Evolutionary conservation across 2,329 filamentous ascomycete genomes (phyloP).

Genomic region (Zalaria obscura): DNA sequence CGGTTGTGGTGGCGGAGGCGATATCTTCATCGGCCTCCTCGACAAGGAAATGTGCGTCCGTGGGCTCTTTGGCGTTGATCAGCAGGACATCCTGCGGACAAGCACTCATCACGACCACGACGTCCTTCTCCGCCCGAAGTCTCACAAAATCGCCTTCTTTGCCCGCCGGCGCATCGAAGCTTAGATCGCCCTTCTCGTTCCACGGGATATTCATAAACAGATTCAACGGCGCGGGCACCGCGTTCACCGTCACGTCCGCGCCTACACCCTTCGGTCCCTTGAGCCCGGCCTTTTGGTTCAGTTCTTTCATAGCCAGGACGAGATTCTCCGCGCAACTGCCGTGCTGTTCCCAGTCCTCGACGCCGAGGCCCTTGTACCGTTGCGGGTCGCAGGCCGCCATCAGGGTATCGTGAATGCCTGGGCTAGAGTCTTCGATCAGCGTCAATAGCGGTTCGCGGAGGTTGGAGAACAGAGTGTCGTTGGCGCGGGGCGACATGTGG

Average conservation of each 20-base stretch:
- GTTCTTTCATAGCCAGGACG: slow-evolving; percentile 32
- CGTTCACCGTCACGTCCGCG: slow-evolving; percentile 33
- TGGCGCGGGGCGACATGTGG: slow-evolving; percentile 25
- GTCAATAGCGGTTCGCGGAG: slow-evolving; percentile 32
- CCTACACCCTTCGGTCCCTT: slow-evolving; percentile 32
- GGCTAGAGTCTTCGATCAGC: slow-evolving; percentile 28
- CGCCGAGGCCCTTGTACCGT: slow-evolving; percentile 25
- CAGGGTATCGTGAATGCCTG: slow-evolving; percentile 31
- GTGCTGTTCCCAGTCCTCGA: slow-evolving; percentile 29
- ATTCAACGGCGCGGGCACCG: slow-evolving; percentile 31
- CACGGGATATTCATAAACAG: slow-evolving; percentile 35
- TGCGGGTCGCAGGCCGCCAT: slow-evolving; percentile 33
- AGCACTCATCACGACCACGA: slow-evolving; percentile 33
- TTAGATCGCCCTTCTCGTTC: slow-evolving; percentile 23
- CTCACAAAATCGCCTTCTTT: slow-evolving; percentile 29
- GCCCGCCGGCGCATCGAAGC: slow-evolving; percentile 25
- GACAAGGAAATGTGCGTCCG: slow-evolving; percentile 30
- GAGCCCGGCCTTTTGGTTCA: slow-evolving; percentile 31
- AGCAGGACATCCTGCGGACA: slow-evolving; percentile 31
- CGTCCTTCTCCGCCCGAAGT: slow-evolving; percentile 28
- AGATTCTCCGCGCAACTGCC: slow-evolving; percentile 35
- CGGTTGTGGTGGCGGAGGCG: not conserved
- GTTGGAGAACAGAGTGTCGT: slow-evolving; percentile 30
- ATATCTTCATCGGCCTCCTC: slow-evolving; percentile 11
- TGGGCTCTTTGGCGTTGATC: slow-evolving; percentile 24